Percentiles rank a stretch among this genome's conserved stretches.
phyloP scores from a whole-genome alignment of 2,329 filamentous ascomycete species.

The Diplocarpon rosae region DNA sequence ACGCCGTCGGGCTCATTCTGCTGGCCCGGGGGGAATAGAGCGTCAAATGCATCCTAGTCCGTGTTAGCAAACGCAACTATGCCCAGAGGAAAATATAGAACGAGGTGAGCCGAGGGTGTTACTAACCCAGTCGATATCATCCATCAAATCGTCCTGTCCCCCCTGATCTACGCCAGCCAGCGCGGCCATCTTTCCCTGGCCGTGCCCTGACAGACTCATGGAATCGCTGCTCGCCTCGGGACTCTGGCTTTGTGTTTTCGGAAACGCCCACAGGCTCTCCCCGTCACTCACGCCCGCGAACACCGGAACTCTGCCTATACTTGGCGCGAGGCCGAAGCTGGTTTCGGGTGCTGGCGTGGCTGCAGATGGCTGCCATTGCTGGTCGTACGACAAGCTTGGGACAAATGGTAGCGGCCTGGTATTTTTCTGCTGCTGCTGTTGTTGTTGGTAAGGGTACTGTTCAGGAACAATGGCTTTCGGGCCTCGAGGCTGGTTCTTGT shows the following conservation, averaged over 20 bases:
- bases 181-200: conserved; percentile 1
- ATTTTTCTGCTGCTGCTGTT: neutral
- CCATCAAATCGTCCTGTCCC: conserved; percentile 29
- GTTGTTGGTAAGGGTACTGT: neutral
- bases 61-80: neutral
- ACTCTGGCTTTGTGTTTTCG: conserved; percentile 28
- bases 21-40: conserved; percentile 23
- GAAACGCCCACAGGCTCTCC: conserved; percentile 35
- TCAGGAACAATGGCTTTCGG: neutral
- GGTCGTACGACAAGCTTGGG: neutral
- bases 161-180: conserved; percentile 10
- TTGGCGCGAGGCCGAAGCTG: neutral
- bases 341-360: too few species aligned
- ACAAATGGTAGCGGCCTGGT: neutral
- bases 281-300: conserved; percentile 39
- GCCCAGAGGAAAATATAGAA: neutral
- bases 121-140: conserved; percentile 58
- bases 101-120: neutral
- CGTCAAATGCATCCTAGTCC: conserved; percentile 24
- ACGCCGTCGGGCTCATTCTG: conserved; percentile 8
- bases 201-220: conserved; percentile 25
- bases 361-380: too few species aligned
- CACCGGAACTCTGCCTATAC: conserved; percentile 3
- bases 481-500: conserved; percentile 5
- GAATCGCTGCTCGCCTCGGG: conserved; percentile 35